A percentile compares a stretch with the other conserved stretches of the same genome.
Conservation (phyloP, 2,329 filamentous ascomycete species). For the Diaporthe ilicicola region DNA sequence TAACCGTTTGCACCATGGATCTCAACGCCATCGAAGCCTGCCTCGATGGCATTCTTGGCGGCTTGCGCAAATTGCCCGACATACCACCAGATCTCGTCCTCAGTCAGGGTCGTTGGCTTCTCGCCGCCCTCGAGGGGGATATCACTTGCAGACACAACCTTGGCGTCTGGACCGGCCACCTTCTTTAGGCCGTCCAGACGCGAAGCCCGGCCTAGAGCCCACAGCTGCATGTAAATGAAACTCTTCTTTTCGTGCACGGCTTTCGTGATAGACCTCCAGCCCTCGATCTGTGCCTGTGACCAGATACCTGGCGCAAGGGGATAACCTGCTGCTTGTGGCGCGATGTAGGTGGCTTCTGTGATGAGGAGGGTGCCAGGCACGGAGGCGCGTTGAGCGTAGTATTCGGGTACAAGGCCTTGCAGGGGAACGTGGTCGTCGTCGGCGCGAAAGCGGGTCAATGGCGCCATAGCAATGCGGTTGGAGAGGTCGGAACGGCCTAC, state of each 20-base stretch:
- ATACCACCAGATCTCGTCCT: conserved; percentile 50
- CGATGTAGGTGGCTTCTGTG: conserved; percentile 56
- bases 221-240: conserved; percentile 71
- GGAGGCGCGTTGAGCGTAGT: conserved; percentile 54
- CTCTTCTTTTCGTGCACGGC: conserved; percentile 69
- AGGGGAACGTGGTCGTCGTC: conserved; percentile 41
- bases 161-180: conserved; percentile 39
- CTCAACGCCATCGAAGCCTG: conserved; percentile 58
- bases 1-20: conserved; percentile 52
- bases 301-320: conserved; percentile 67
- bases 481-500: conserved; percentile 56
- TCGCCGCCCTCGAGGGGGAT: conserved; percentile 52
- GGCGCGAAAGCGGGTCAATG: conserved; percentile 63
- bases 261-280: conserved; percentile 67
- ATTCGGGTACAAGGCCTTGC: conserved; percentile 46
- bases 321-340: conserved; percentile 44
- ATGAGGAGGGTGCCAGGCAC: conserved; percentile 52
- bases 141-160: conserved; percentile 49
- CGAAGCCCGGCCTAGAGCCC: conserved; percentile 50
- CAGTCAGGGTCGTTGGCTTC: conserved; percentile 49
- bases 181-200: conserved; percentile 44
- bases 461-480: conserved; percentile 60
- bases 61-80: conserved; percentile 42
- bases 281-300: conserved; percentile 59
- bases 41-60: conserved; percentile 57